Evolutionary conservation across 2,329 filamentous ascomycete genomes (phyloP).

Genomic region (Neonectria faginata): DNA sequence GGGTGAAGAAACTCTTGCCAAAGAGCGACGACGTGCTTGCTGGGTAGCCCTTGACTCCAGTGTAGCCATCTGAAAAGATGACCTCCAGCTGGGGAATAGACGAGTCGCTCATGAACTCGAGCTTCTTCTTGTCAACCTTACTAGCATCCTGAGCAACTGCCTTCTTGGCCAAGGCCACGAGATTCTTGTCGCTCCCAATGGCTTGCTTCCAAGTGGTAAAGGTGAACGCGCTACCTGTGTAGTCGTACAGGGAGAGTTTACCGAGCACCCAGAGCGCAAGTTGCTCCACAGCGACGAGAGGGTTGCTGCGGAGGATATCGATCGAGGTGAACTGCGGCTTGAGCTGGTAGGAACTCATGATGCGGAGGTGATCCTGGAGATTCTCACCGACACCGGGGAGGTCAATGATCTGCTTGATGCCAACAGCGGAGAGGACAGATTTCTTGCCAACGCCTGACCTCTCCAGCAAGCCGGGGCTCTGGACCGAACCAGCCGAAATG

Average conservation of each 20-base stretch:
- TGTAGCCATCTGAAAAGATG: slow-evolving; percentile 48
- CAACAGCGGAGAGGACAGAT: slow-evolving; percentile 19
- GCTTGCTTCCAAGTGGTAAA: slow-evolving; percentile 41
- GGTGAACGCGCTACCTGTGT: slow-evolving; percentile 36
- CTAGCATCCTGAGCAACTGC: slow-evolving; percentile 46
- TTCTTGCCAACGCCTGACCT: slow-evolving; percentile 28
- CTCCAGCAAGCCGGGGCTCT: slow-evolving; percentile 30
- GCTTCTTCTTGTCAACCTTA: slow-evolving; percentile 53
- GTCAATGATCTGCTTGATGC: slow-evolving; percentile 21
- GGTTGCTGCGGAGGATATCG: slow-evolving; percentile 36
- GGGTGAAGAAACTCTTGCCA: slow-evolving; percentile 54
- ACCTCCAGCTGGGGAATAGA: slow-evolving; percentile 45
- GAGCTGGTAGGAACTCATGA: slow-evolving; percentile 51
- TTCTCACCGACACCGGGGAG: slow-evolving; percentile 30
- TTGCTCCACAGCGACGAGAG: slow-evolving; percentile 32
- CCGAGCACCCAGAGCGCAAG: slow-evolving; percentile 38
- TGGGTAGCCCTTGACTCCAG: slow-evolving; percentile 46
- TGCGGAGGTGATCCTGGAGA: slow-evolving; percentile 50
- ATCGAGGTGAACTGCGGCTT: slow-evolving; percentile 30
- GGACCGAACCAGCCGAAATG: slow-evolving; percentile 26
- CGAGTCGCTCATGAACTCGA: slow-evolving; percentile 52
- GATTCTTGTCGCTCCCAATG: slow-evolving; percentile 27
- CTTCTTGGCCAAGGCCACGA: slow-evolving; percentile 30
- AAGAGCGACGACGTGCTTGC: slow-evolving; percentile 41
- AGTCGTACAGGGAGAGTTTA: slow-evolving; percentile 36